phyloP scores from a whole-genome alignment of 306 rosid species.

The Castanea crenata region DNA sequence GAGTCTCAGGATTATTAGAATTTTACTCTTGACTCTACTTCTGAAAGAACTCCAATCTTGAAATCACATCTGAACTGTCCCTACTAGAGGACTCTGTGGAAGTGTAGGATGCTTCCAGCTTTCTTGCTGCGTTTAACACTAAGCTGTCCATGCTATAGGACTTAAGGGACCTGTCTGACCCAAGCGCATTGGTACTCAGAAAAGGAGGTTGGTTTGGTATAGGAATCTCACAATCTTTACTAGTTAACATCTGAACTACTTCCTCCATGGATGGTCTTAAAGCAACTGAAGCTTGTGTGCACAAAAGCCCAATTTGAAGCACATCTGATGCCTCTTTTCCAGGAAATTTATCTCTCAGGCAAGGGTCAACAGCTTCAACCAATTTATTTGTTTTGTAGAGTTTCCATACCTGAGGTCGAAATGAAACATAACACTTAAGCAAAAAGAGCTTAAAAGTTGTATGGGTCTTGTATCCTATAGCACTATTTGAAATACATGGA shows the following conservation, averaged over 20 bases:
- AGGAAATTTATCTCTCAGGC: constrained; percentile 49
- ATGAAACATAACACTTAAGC: constrained; percentile 7
- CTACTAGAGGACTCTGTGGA: constrained; percentile 43
- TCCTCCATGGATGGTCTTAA: constrained; percentile 67
- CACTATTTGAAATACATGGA: not conserved
- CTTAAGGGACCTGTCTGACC: constrained; percentile 36
- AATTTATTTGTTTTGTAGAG: constrained; percentile 44
- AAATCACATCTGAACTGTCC: constrained; percentile 37
- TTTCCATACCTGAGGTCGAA: constrained; percentile 63
- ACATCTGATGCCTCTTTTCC: constrained; percentile 43
- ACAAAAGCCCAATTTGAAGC: constrained; percentile 69
- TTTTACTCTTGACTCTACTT: constrained; percentile 18
- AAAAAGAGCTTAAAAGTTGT: not conserved
- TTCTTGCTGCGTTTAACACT: constrained; percentile 42
- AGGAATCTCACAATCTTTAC: constrained; percentile 39
- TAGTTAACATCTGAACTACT: constrained; percentile 52
- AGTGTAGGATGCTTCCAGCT: constrained; percentile 41
- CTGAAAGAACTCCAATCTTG: constrained; percentile 31
- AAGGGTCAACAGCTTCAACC: constrained; percentile 52
- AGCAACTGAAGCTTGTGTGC: constrained; percentile 77
- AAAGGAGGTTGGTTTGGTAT: constrained; percentile 80
- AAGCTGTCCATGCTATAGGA: constrained; percentile 49
- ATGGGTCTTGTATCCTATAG: not conserved
- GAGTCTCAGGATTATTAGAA: not conserved
- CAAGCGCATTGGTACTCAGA: constrained; percentile 41